phyloP scores from a whole-genome alignment of 2,329 filamentous ascomycete species.

The Geosmithia putterillii region DNA sequence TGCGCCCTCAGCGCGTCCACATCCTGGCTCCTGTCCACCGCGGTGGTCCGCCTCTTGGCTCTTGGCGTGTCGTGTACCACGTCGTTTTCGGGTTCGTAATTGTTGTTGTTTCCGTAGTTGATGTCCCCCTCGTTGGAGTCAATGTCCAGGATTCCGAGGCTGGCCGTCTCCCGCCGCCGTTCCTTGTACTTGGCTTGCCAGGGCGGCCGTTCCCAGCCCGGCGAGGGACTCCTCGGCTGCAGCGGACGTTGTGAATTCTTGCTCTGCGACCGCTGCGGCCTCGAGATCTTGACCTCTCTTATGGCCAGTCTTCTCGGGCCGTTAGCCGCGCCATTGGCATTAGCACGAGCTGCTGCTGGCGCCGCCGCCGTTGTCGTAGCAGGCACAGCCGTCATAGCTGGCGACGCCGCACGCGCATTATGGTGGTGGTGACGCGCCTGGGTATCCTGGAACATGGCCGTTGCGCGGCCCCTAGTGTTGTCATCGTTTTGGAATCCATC shows the following conservation, averaged over 20 bases:
- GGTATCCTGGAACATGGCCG: slow-evolving; percentile 2
- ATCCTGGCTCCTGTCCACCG: neutral
- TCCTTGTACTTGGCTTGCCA: neutral
- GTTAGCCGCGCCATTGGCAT: neutral
- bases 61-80: slow-evolving; percentile 11
- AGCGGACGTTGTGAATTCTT: slow-evolving; percentile 8
- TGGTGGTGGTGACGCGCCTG: too few species aligned
- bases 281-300: slow-evolving; percentile 20
- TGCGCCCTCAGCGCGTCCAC: slow-evolving; percentile 1
- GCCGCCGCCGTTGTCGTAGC: slow-evolving; percentile 6
- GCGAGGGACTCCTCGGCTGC: slow-evolving; percentile 10
- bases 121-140: too few species aligned
- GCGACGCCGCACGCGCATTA: too few species aligned
- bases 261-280: slow-evolving; percentile 10
- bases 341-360: slow-evolving; percentile 5
- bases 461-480: slow-evolving; percentile 2
- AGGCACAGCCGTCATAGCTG: too few species aligned
- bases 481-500: slow-evolving; percentile 18
- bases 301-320: slow-evolving; percentile 21
- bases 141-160: neutral
- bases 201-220: neutral
- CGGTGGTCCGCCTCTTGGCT: slow-evolving; percentile 9
- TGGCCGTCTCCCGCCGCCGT: neutral
- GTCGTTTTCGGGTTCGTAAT: slow-evolving; percentile 4
- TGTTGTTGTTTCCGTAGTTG: slow-evolving; percentile 5